These are phyloP conservation scores for Malassezia caprae DNA, from an alignment of 1,284 basidiomycete genomes.

Conservation along the genomic window DNA sequence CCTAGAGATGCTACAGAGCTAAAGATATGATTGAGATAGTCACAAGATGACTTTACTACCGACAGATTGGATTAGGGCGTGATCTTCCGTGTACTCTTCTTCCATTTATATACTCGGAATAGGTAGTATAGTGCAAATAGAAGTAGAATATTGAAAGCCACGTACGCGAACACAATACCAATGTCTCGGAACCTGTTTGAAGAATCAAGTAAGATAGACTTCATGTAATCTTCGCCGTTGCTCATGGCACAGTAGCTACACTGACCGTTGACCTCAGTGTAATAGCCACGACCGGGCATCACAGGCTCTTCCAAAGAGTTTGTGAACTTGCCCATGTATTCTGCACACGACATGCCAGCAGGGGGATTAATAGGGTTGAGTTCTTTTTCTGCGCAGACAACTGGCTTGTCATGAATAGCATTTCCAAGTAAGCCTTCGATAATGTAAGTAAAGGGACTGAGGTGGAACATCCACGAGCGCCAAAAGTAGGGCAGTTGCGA, in stretches of 20 bases:
- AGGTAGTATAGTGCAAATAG: slow-evolving; percentile 29
- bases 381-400: slow-evolving; percentile 50
- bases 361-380: slow-evolving; percentile 48
- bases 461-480: slow-evolving; percentile 50
- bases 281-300: slow-evolving; percentile 9
- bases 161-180: slow-evolving; percentile 57
- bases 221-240: slow-evolving; percentile 55
- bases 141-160: slow-evolving; percentile 55
- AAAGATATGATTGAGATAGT: too few species aligned
- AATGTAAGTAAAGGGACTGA: slow-evolving; percentile 62
- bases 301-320: slow-evolving; percentile 19
- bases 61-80: not conserved
- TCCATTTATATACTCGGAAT: slow-evolving; percentile 21
- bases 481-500: slow-evolving; percentile 30
- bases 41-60: too few species aligned
- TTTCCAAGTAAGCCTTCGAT: slow-evolving; percentile 50
- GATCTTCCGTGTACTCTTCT: not conserved
- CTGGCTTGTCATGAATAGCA: slow-evolving; percentile 44
- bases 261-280: slow-evolving; percentile 46
- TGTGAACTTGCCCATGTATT: slow-evolving; percentile 49
- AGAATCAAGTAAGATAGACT: slow-evolving; percentile 19
- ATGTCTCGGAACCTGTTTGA: slow-evolving; percentile 26
- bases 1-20: too few species aligned
- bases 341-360: slow-evolving; percentile 49
- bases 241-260: slow-evolving; percentile 51